Evolutionary conservation across 2,329 filamentous ascomycete species (phyloP), one percentile per base, ranked within the genome.

Genomic region (Alternaria postmessia): DNA sequence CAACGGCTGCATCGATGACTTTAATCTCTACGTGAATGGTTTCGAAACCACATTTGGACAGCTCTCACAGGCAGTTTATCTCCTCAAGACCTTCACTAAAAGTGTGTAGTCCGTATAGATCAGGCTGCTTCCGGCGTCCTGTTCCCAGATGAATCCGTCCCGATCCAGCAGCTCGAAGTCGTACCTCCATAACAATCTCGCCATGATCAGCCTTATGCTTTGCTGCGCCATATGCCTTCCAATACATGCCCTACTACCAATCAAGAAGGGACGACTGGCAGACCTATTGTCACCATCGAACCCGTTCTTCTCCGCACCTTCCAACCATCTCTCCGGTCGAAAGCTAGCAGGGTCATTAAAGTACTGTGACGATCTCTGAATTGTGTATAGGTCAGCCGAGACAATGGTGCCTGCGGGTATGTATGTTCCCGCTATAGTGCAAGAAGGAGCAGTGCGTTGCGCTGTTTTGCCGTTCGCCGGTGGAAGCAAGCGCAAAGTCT

Each of bases 401-500:
- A 52, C 49, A 26, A 52, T 42, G 49, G 49, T 52, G 22, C 49
- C 49, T 30, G 49, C 36, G 5, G 49, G 49, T 30, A 52, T 41
- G 11, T 52, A 52, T 42, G 36, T 52, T 30, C 26, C 49, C 22
- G 49, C 38, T 39, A 52, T 52, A 42, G 26, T 52, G 24, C 49
- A 52, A 30, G 49, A 30, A 14, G 49, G 49, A 7, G 49, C 36
- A 9, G 49, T 42, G 36, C 49, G 49, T 41, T 52, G 49, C 28
- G 49, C 49, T 6, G 49, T 52, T 32, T 52, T 52, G 12, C 49
- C 36, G 9, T 52, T 52, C 30, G 49, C 49, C 5, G 49, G 49
- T 28, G 49, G 49, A 7, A 52, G 49, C 49, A 52, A 52, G 36
- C 49, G 49, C 26, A 52, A 52, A 20, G 49, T 52, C 49, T 52